Base-by-base conservation (phyloP, 176 grass and related monocot species). In the Phyllostachys edulis region DNA sequence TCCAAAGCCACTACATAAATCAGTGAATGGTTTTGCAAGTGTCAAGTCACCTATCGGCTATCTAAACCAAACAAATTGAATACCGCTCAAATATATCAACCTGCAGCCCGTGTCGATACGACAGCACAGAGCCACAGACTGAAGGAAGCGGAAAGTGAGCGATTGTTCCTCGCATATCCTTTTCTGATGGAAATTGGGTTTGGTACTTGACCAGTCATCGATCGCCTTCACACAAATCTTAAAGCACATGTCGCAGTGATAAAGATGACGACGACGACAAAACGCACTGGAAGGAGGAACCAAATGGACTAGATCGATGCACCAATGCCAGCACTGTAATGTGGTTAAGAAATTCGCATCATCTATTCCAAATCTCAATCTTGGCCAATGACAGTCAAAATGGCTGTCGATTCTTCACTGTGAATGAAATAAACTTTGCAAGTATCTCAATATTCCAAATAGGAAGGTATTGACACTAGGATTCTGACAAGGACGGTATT, bases 381-480 rank as follows among this genome's bases (percentile, higher is more conserved):
- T 76, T 85, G n/a, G 42, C 9, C 42, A 52, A 41, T 81, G 73
- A 6, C 61, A 75, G 24, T 85, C 29, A 57, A 69, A 83, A 23
- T 70, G 67, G 63, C 41, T 44, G 32, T 76, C 69, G 23, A 59
- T 13, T 70, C 64, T 79, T 18, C 9, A 5, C 4, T 62, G 2
- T 72, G 56, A 65, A 49, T 47, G 12, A 55, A 82, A 82, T 72
- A 86, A 77, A 64, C 64, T 82, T 82, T 57, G 15, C 13, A 59
- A 49, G 37, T 41, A 77, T 72, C 9, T 78, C 67, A 34, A 71
- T 78, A 86, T 77, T 86, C 88, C 65, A 70, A 63, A 34, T 49
- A 46, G 14, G 77, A 32, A 36, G 45, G 12, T 51, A 51, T 75
- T 74, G 44, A 20, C 68, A 27, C 10, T 38, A 20, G 3, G 57